Conservation (phyloP, 2,329 filamentous ascomycete genomes). For the Cladorrhinum sp. region DNA sequence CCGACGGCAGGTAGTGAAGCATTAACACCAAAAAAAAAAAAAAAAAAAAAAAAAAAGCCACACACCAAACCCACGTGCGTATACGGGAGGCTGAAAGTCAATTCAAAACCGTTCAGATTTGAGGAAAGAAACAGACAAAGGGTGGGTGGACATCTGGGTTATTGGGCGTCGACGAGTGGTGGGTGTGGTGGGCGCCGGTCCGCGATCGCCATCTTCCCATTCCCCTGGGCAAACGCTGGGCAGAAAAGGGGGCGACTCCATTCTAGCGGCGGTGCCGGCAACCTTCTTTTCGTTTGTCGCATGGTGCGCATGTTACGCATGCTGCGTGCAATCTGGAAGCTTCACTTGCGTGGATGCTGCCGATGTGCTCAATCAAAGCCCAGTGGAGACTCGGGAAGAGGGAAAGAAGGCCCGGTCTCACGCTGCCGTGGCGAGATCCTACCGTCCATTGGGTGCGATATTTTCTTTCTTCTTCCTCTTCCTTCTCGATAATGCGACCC, state of each 20-base stretch:
- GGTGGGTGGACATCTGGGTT: background rate
- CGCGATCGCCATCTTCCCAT: background rate
- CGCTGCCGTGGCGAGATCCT: background rate
- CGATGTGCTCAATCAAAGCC: slow-evolving; percentile 21
- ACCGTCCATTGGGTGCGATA: slow-evolving; percentile 9
- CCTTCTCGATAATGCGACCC: slow-evolving; percentile 13
- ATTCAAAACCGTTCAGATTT: background rate
- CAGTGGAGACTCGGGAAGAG: slow-evolving; percentile 19
- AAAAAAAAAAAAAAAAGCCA: no score
- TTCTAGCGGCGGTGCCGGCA: background rate
- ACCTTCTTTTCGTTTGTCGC: background rate
- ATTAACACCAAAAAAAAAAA: no score
- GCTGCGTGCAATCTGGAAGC: background rate
- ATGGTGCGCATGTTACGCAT: background rate
- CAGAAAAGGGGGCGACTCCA: background rate
- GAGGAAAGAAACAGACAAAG: background rate
- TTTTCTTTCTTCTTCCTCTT: slow-evolving; percentile 12
- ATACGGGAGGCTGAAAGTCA: background rate
- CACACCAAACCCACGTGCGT: background rate
- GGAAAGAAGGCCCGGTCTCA: slow-evolving; percentile 11
- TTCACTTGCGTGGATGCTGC: slow-evolving; percentile 2
- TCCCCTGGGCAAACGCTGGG: background rate
- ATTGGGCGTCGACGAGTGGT: background rate
- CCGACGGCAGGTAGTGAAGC: background rate
- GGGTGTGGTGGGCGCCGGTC: background rate